Conservation (phyloP, 768 basidiomycete species). For the Sarcodon aspratus region DNA sequence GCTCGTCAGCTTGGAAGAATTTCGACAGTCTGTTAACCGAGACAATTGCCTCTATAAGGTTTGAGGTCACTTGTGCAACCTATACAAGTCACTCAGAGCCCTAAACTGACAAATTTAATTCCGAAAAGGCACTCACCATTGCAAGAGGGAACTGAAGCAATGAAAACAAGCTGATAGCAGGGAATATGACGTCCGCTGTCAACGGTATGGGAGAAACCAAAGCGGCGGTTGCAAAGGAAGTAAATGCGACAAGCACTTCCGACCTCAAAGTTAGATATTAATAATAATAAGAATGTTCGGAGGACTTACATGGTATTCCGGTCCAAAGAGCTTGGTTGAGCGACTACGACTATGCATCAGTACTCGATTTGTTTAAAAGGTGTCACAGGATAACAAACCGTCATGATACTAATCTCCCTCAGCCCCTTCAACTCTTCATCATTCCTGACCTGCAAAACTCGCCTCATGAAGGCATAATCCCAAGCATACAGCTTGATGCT, state of each 20-base stretch:
- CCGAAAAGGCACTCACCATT: slow-evolving; percentile 38
- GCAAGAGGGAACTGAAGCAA: slow-evolving; percentile 78
- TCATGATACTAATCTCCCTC: slow-evolving; percentile 67
- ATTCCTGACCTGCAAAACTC: slow-evolving; percentile 72
- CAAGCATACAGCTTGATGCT: slow-evolving; percentile 91
- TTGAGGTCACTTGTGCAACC: slow-evolving; percentile 66
- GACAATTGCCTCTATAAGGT: slow-evolving; percentile 79
- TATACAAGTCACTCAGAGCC: slow-evolving; percentile 13
- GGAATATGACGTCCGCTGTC: slow-evolving; percentile 90
- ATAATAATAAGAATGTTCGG: not conserved
- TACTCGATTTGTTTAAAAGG: not conserved
- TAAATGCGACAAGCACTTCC: slow-evolving; percentile 63
- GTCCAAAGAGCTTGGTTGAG: slow-evolving; percentile 54
- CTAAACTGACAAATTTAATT: not conserved
- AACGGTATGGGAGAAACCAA: slow-evolving; percentile 50
- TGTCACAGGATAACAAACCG: slow-evolving; percentile 29
- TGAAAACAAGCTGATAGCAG: slow-evolving; percentile 87
- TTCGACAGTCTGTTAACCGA: slow-evolving; percentile 67
- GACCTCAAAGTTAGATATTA: not conserved
- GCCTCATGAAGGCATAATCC: slow-evolving; percentile 84
- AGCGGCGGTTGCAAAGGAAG: slow-evolving; percentile 71
- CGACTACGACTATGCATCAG: slow-evolving; percentile 24
- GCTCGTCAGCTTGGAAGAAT: slow-evolving; percentile 70
- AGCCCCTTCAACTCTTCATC: slow-evolving; percentile 76
- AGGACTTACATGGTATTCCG: slow-evolving; percentile 42